Conservation (phyloP, 805 yeast species). For the Candida odintsovae region DNA sequence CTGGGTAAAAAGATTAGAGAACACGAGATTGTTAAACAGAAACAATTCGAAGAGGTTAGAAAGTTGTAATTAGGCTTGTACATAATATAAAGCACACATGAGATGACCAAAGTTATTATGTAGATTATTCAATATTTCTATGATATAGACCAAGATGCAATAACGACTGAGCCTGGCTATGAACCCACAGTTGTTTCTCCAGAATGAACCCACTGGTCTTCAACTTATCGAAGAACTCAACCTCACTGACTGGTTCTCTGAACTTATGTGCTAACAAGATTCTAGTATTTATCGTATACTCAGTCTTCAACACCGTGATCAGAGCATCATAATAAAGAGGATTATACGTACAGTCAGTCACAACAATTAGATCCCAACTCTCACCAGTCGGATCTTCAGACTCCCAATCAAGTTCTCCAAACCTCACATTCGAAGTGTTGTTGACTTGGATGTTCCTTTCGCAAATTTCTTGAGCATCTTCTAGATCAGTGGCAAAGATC, state of each 20-base stretch:
- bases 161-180: conserved; percentile 10
- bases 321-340: conserved; percentile 32
- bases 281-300: conserved; percentile 7
- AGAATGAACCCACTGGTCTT: conserved; percentile 4
- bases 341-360: conserved; percentile 39
- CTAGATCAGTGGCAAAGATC: conserved; percentile 31
- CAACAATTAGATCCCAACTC: conserved; percentile 31
- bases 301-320: conserved; percentile 24
- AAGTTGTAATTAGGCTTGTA: conserved; percentile 4
- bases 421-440: conserved; percentile 12
- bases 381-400: conserved; percentile 12
- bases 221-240: conserved; percentile 18
- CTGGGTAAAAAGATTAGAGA: conserved; percentile 41
- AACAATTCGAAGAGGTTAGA: conserved; percentile 15
- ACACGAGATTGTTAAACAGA: conserved; percentile 16
- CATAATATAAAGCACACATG: background rate
- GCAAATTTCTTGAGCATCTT: conserved; percentile 33
- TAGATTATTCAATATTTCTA: background rate
- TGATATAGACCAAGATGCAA: conserved; percentile 20
- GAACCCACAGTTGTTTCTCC: conserved; percentile 15
- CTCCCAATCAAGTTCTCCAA: conserved; percentile 34
- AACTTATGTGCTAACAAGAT: conserved; percentile 22
- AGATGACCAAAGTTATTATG: background rate
- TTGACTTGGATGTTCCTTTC: conserved; percentile 24
- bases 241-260: conserved; percentile 22